Percentiles rank a stretch among this genome's conserved stretches.
Evolutionary conservation across 805 yeast genomes (phyloP).

Genomic region (Wickerhamomyces mucosus): DNA sequence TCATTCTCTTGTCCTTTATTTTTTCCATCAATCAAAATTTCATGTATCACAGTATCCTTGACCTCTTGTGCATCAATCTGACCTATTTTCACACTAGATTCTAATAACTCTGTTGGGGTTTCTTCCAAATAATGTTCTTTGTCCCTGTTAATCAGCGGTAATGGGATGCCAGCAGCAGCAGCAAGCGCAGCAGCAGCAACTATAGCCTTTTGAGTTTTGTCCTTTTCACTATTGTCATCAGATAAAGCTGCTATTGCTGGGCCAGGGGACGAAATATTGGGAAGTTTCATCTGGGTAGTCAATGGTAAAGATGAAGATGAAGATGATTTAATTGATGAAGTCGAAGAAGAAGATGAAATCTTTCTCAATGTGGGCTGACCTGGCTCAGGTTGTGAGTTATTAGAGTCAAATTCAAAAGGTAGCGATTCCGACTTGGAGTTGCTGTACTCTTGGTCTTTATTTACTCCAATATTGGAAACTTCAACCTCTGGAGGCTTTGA

Average conservation of each 20-base stretch:
- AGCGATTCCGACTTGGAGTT: neutral
- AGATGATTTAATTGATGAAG: conserved; percentile 10
- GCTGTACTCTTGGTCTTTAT: neutral
- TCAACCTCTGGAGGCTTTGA: conserved; percentile 2
- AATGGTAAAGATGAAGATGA: conserved; percentile 4
- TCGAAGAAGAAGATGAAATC: conserved; percentile 21
- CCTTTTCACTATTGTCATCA: conserved; percentile 14
- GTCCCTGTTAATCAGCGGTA: conserved; percentile 33
- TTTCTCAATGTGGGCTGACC: conserved; percentile 8
- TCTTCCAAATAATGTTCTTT: conserved; percentile 1
- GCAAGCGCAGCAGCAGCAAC: conserved; percentile 82
- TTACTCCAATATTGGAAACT: neutral
- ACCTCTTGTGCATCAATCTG: conserved; percentile 3
- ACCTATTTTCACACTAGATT: conserved; percentile 3
- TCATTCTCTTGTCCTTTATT: too few relatives aligned
- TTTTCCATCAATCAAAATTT: too few relatives aligned
- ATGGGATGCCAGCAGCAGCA: conserved; percentile 70
- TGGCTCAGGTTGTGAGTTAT: neutral
- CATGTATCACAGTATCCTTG: too few relatives aligned
- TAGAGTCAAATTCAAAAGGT: neutral
- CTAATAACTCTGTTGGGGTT: conserved; percentile 1
- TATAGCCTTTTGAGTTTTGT: conserved; percentile 35
- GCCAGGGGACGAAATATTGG: conserved; percentile 31
- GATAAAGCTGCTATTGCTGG: conserved; percentile 34
- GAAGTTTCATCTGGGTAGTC: conserved; percentile 7